Evolutionary conservation across 352 stramenopile species (phyloP), one percentile per base, ranked within the genome.

Genomic region (Hyaloperonospora arabidopsidis): DNA sequence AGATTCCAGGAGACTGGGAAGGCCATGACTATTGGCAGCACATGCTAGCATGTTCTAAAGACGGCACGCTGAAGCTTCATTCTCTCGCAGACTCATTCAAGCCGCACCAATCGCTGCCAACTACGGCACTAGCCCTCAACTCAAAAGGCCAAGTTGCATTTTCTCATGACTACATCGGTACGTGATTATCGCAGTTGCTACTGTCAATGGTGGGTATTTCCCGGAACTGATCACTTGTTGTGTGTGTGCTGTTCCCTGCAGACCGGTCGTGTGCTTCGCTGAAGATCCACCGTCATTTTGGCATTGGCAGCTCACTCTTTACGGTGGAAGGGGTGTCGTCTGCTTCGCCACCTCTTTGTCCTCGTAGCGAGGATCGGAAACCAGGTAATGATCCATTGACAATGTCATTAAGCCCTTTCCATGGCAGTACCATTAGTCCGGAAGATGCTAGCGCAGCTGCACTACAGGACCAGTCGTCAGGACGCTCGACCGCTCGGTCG

Each of bases 11-110:
- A 0, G 84, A 92, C 21, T 85, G 70, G 67, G 79, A 89, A 55
- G 81, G 84, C 1, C 79, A 84, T 17, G 65, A 84, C 15, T 91
- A 84, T 50, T 94, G 84, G 84, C 84, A 94, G 48, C 84, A 94
- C 53, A 90, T 94, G 77, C 65, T 95, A 19, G 80, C 82, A 2
- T 95, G 84, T 45, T 93, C 82, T 0, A 95, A 95, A 52, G 84
- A 95, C 51, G 83, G 82, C 0, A 95, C 84, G 2, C 60, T 95
- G 0, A 91, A 89, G 54, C 74, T 95, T 0, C 84, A 95, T 54
- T 89, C 84, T 2, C 81, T 95, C 19, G 79, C 84, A 0, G 76
- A 94, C 38, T 76, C 79, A 1, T 83, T 91, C 47, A 94, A 94
- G 48, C 81, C 77, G 1, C 81, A 94, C 38, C 78, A 90, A 45